Conservation (phyloP, 1,139 yeast species). For the Blastobotrys indianensis region DNA sequence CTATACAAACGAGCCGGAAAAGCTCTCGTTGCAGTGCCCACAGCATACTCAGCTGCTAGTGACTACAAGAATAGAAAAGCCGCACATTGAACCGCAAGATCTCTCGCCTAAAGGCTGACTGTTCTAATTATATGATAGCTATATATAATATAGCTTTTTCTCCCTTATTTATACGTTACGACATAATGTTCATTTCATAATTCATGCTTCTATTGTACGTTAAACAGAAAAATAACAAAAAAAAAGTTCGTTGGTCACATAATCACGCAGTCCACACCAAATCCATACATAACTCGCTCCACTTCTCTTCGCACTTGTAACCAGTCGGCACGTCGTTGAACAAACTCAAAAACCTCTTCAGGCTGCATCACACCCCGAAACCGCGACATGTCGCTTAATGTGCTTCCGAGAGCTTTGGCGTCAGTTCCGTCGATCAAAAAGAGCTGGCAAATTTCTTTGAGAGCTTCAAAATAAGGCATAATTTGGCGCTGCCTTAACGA, state of each 20-base stretch:
- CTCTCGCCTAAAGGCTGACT: too few relatives aligned
- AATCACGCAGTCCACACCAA: conserved; percentile 55
- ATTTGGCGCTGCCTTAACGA: conserved; percentile 63
- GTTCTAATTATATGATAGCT: too few relatives aligned
- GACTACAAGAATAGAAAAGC: too few relatives aligned
- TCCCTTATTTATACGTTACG: too few relatives aligned
- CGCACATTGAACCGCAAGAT: too few relatives aligned
- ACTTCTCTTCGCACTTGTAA: conserved; percentile 65
- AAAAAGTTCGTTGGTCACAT: conserved; percentile 38
- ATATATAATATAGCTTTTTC: too few relatives aligned
- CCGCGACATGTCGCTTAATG: conserved; percentile 76
- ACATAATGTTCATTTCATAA: too few relatives aligned
- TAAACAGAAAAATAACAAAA: conserved; percentile 8
- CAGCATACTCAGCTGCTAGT: too few relatives aligned
- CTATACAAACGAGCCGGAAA: too few relatives aligned
- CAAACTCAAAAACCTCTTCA: conserved; percentile 90
- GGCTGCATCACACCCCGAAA: conserved; percentile 88
- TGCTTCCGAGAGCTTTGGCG: conserved; percentile 77
- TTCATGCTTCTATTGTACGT: too few relatives aligned
- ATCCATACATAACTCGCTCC: conserved; percentile 92
- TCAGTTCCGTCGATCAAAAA: conserved; percentile 69
- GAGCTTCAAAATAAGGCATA: conserved; percentile 69
- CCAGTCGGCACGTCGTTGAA: conserved; percentile 88
- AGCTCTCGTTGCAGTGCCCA: too few relatives aligned
- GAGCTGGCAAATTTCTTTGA: conserved; percentile 78